A percentile compares a stretch with the other conserved stretches of the same genome.
Evolutionary conservation across 768 basidiomycete species (phyloP).

Genomic region (Lactifluus pinguis): DNA sequence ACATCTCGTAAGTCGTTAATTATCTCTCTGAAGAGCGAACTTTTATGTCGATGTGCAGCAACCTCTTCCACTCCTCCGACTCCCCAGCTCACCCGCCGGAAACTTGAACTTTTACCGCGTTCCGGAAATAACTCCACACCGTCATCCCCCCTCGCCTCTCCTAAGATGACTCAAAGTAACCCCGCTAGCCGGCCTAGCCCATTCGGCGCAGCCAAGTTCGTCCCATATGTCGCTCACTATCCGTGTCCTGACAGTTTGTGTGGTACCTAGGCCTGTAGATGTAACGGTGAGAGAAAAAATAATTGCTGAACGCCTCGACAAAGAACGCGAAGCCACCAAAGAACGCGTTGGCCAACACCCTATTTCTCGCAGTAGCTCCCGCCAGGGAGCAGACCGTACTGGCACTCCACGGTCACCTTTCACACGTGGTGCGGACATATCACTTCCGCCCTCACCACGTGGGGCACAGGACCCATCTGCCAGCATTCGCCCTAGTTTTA

Average conservation of each 20-base stretch:
- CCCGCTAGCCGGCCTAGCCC: slow-evolving; percentile 50
- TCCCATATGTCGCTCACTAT: neutral
- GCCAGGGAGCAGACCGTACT: slow-evolving; percentile 25
- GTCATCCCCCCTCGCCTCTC: slow-evolving; percentile 72
- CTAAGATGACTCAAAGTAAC: slow-evolving; percentile 48
- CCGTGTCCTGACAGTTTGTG: neutral
- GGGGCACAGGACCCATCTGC: slow-evolving; percentile 25
- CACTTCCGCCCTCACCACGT: slow-evolving; percentile 17
- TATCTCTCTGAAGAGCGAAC: neutral
- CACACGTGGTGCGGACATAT: slow-evolving; percentile 9
- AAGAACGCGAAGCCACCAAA: slow-evolving; percentile 41
- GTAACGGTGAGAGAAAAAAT: slow-evolving; percentile 67
- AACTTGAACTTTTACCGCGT: slow-evolving; percentile 81
- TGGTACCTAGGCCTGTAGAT: slow-evolving; percentile 64
- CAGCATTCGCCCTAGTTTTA: slow-evolving; percentile 61
- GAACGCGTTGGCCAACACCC: slow-evolving; percentile 28
- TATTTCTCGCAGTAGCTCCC: slow-evolving; percentile 39
- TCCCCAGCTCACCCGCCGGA: slow-evolving; percentile 68
- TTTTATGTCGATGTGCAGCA: slow-evolving; percentile 34
- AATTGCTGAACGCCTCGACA: slow-evolving; percentile 61
- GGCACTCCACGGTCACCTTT: slow-evolving; percentile 22
- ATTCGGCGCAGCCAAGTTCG: slow-evolving; percentile 80
- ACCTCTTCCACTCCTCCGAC: slow-evolving; percentile 70
- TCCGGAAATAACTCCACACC: slow-evolving; percentile 55
- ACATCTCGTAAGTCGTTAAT: slow-evolving; percentile 49